These are phyloP conservation scores for Vinca minor DNA, from an alignment of 257 asterid genomes.

Conservation along the genomic window DNA sequence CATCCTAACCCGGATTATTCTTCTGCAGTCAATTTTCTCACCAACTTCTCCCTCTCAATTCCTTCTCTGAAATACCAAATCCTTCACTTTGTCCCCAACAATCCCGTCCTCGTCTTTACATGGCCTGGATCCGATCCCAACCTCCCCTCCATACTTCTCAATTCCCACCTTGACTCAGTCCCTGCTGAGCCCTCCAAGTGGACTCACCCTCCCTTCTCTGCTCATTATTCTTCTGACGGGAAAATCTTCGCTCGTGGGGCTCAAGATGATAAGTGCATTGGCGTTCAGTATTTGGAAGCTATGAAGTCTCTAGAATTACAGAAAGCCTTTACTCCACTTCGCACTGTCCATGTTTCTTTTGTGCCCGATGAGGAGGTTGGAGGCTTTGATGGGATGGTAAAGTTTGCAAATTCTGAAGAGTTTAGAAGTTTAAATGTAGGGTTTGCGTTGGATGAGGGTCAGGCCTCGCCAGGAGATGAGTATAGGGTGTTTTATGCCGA, in stretches of 20 bases:
- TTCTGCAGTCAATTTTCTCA: conserved; percentile 53
- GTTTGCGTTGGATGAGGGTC: conserved; percentile 89
- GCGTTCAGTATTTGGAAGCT: conserved; percentile 76
- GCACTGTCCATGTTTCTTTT: conserved; percentile 53
- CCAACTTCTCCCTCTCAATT: conserved; percentile 52
- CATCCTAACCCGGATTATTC: conserved; percentile 77
- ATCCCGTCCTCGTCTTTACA: conserved; percentile 69
- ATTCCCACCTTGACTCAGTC: conserved; percentile 90
- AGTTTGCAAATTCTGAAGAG: conserved; percentile 47
- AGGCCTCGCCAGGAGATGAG: conserved; percentile 68
- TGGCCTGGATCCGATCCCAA: conserved; percentile 69
- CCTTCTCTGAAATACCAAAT: conserved; percentile 38
- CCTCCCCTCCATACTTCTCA: conserved; percentile 65
- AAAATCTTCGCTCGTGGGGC: conserved; percentile 82
- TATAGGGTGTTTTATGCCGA: conserved; percentile 86
- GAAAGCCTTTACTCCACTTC: conserved; percentile 30
- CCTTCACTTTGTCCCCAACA: conserved; percentile 40
- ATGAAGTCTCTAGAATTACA: conserved; percentile 30
- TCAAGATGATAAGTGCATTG: conserved; percentile 87
- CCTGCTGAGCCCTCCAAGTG: conserved; percentile 84
- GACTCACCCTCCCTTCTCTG: conserved; percentile 71
- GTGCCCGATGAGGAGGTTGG: conserved; percentile 92
- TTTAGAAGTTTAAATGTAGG: conserved; percentile 61
- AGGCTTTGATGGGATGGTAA: conserved; percentile 80
- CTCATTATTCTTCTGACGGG: conserved; percentile 47